These are phyloP conservation scores for Alternaria alternata DNA, from an alignment of 2,329 filamentous ascomycete genomes.

Conservation along the genomic window DNA sequence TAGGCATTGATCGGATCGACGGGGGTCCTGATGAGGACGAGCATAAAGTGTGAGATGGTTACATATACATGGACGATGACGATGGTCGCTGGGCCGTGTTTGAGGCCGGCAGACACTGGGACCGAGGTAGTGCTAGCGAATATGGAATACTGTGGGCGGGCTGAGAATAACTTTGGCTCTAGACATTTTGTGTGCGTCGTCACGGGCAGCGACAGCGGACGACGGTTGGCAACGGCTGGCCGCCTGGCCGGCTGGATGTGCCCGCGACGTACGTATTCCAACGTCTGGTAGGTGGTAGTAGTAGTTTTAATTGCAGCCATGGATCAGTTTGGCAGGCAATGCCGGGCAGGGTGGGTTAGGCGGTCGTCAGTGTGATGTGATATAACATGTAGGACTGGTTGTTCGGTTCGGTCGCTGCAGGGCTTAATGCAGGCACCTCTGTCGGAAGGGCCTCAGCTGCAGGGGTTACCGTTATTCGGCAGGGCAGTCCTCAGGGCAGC, in stretches of 20 bases:
- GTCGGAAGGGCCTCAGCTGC: neutral
- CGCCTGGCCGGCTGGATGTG: neutral
- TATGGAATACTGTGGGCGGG: neutral
- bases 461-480: slow-evolving; percentile 3
- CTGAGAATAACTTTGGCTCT: neutral
- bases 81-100: neutral
- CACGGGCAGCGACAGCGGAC: neutral
- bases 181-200: neutral
- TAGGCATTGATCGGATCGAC: neutral
- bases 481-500: neutral
- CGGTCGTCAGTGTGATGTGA: neutral
- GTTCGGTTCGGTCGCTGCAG: neutral
- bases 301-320: too few relatives aligned
- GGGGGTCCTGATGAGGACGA: neutral
- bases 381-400: neutral
- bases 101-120: neutral
- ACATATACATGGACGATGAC: neutral
- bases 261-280: too few relatives aligned
- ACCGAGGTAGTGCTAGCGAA: neutral
- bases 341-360: too few relatives aligned
- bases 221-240: neutral
- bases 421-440: slow-evolving; percentile 12
- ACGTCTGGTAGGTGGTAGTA: neutral
- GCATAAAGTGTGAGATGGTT: neutral
- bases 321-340: too few relatives aligned